Evolutionary conservation across 805 yeast genomes (phyloP).

Genomic region (Gaillardinia entomophila): DNA sequence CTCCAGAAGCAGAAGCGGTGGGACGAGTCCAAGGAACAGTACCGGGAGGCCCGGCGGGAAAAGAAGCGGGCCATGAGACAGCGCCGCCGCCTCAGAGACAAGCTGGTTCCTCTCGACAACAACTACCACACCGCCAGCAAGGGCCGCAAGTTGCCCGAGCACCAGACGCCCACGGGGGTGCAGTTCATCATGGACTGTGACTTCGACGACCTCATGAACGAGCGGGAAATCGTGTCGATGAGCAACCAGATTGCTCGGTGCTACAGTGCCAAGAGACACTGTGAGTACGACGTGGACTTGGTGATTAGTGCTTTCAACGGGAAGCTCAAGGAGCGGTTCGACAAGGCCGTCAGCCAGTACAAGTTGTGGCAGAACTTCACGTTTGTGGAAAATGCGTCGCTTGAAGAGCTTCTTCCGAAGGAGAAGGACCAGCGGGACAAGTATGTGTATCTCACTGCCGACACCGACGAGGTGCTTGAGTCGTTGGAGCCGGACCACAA

Average conservation of each 20-base stretch:
- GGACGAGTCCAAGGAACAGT: constrained; percentile 62
- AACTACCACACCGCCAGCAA: constrained; percentile 21
- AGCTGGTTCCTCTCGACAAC: constrained; percentile 14
- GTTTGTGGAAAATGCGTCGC: constrained; percentile 34
- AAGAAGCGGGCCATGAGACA: constrained; percentile 32
- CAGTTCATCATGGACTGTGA: constrained; percentile 77
- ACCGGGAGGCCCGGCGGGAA: constrained; percentile 49
- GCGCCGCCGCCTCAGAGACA: constrained; percentile 22
- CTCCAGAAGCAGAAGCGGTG: constrained; percentile 51
- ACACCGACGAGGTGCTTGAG: constrained; percentile 65
- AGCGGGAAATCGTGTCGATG: constrained; percentile 62
- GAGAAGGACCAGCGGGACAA: constrained; percentile 28
- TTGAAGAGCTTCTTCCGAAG: constrained; percentile 23
- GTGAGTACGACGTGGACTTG: constrained; percentile 52
- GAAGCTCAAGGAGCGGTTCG: constrained; percentile 62
- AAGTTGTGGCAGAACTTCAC: constrained; percentile 62
- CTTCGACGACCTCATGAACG: constrained; percentile 85
- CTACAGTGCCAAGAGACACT: constrained; percentile 70
- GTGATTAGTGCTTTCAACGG: constrained; percentile 62
- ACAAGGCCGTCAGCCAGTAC: constrained; percentile 52
- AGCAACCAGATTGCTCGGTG: constrained; percentile 77
- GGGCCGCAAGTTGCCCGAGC: constrained; percentile 29
- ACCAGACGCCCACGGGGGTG: constrained; percentile 46
- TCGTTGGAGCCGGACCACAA: constrained; percentile 64
- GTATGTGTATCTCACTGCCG: constrained; percentile 76